phyloP scores from a whole-genome alignment of 768 basidiomycete genomes.

The Naganishia onofrii region DNA sequence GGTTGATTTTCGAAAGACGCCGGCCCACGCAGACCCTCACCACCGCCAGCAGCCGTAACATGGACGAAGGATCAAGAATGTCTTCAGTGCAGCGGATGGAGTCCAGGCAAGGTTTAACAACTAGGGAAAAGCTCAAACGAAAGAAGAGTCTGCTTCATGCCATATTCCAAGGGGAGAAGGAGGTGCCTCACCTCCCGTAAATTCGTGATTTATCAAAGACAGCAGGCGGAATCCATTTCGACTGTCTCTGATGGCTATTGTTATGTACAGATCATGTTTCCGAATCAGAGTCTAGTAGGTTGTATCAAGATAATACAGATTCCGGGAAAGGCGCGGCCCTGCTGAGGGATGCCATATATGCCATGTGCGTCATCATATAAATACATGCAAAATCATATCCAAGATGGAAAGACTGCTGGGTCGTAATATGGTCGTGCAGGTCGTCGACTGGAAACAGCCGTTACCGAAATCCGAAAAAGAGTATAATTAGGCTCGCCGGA shows the following conservation, averaged over 20 bases:
- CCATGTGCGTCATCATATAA: background rate
- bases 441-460: background rate
- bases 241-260: background rate
- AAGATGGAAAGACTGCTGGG: background rate
- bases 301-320: background rate
- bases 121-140: background rate
- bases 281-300: no score
- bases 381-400: background rate
- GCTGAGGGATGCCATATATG: background rate
- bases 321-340: background rate
- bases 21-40: background rate
- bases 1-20: constrained; percentile 38
- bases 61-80: background rate
- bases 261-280: background rate
- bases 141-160: background rate
- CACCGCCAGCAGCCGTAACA: background rate
- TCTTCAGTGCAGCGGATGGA: background rate
- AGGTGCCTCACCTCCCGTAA: background rate
- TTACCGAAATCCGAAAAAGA: background rate
- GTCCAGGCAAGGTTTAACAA: no score
- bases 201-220: background rate
- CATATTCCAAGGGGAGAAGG: constrained; percentile 7
- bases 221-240: background rate
- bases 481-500: background rate
- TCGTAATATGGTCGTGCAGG: background rate